Conservation (phyloP, 2,329 filamentous ascomycete genomes). For the Fusarium goolgardi region DNA sequence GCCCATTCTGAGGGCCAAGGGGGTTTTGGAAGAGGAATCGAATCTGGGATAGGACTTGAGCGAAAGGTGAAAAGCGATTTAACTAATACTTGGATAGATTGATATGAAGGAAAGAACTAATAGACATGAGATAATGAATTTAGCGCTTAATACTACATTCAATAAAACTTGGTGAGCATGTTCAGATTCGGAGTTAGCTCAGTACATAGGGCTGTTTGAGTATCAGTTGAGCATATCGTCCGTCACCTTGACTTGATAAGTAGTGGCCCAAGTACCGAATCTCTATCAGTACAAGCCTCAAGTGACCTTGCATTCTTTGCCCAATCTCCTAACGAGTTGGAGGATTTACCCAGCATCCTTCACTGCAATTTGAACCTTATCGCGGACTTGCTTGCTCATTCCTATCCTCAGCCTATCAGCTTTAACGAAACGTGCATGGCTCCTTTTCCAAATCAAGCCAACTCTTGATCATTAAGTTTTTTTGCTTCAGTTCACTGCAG, state of each 20-base stretch:
- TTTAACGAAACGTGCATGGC: too few species aligned
- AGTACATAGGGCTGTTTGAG: not conserved
- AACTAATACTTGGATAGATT: not conserved
- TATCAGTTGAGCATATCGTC: not conserved
- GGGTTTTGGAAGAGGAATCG: constrained; percentile 32
- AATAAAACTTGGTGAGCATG: not conserved
- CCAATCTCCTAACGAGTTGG: too few species aligned
- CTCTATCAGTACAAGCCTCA: not conserved
- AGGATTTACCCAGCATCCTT: not conserved
- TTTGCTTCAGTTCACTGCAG: not conserved
- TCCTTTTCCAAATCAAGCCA: too few species aligned
- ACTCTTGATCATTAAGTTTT: not conserved
- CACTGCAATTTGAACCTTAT: not conserved
- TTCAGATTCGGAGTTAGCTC: too few species aligned
- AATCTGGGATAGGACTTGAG: not conserved
- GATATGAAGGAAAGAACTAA: not conserved
- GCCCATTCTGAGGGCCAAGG: constrained; percentile 31
- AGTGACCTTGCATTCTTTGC: too few species aligned
- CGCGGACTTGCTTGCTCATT: not conserved
- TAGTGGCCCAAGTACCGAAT: too few species aligned
- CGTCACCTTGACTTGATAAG: not conserved
- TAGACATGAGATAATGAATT: not conserved
- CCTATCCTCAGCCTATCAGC: too few species aligned
- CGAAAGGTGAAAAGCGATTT: not conserved
- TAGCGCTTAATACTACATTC: rapidly evolving